Conservation (phyloP, 2,329 filamentous ascomycete genomes). For the Huntiella abstrusa region DNA sequence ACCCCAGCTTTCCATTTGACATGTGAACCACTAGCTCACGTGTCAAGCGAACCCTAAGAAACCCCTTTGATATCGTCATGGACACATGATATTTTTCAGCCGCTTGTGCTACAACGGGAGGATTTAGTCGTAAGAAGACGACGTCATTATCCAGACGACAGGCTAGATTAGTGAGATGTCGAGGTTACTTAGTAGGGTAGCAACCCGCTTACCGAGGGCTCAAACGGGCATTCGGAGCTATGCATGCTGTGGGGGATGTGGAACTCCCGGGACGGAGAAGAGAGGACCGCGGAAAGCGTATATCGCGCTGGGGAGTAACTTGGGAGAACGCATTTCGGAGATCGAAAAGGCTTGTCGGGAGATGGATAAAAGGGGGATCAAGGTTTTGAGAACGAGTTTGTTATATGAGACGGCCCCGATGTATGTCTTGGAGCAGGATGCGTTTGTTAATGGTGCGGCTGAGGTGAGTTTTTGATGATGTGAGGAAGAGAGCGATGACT, state of each 20-base stretch:
- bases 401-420: conserved; percentile 93
- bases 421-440: conserved; percentile 80
- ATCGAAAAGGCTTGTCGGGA: conserved; percentile 69
- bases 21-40: too few relatives aligned
- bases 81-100: too few relatives aligned
- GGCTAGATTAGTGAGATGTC: too few relatives aligned
- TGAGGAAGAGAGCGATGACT: background rate
- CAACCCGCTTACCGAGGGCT: background rate
- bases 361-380: conserved; percentile 57
- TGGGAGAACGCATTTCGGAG: conserved; percentile 67
- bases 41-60: too few relatives aligned
- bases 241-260: conserved; percentile 19
- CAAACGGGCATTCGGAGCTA: background rate
- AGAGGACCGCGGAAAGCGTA: conserved; percentile 33
- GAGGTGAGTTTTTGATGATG: conserved; percentile 40
- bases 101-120: too few relatives aligned
- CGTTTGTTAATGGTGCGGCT: conserved; percentile 82
- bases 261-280: conserved; percentile 16
- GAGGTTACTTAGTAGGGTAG: background rate
- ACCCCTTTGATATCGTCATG: too few relatives aligned
- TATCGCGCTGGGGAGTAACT: conserved; percentile 80
- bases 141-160: too few relatives aligned
- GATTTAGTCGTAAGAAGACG: too few relatives aligned
- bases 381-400: conserved; percentile 60
- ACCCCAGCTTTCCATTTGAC: too few relatives aligned